These are phyloP conservation scores for Colletotrichum tanaceti DNA, from an alignment of 2,329 filamentous ascomycete species.

Conservation along the genomic window DNA sequence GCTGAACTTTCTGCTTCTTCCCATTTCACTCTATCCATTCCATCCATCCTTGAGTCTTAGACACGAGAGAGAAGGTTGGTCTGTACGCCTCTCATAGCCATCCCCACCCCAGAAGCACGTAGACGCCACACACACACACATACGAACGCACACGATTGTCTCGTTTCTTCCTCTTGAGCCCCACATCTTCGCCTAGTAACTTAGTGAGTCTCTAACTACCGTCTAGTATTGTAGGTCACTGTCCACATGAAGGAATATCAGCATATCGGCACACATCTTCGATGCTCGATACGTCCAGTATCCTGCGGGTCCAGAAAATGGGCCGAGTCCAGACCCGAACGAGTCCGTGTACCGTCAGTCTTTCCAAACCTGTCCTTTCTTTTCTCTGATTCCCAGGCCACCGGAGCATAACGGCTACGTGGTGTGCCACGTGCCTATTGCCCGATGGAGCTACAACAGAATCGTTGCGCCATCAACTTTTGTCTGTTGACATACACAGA, in stretches of 20 bases:
- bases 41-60: background rate
- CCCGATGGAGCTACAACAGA: too few species aligned
- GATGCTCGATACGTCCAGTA: slow-evolving; percentile 24
- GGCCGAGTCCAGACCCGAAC: slow-evolving; percentile 30
- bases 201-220: slow-evolving; percentile 19
- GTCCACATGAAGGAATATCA: background rate
- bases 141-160: slow-evolving; percentile 10
- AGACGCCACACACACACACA: slow-evolving; percentile 12
- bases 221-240: slow-evolving; percentile 22
- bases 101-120: slow-evolving; percentile 9
- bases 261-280: slow-evolving; percentile 1
- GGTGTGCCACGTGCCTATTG: too few species aligned
- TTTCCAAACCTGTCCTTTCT: slow-evolving; percentile 18
- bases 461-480: too few species aligned
- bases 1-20: background rate
- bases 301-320: slow-evolving; percentile 34
- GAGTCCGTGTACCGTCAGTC: slow-evolving; percentile 34
- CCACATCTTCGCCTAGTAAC: slow-evolving; percentile 17
- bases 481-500: too few species aligned
- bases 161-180: slow-evolving; percentile 25
- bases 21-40: background rate
- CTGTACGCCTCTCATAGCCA: too few species aligned
- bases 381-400: too few species aligned
- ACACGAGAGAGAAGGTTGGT: background rate
- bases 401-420: too few species aligned